These are phyloP conservation scores for Eucalyptus lansdowneana DNA, from an alignment of 345 rosid species.

Conservation along the genomic window DNA sequence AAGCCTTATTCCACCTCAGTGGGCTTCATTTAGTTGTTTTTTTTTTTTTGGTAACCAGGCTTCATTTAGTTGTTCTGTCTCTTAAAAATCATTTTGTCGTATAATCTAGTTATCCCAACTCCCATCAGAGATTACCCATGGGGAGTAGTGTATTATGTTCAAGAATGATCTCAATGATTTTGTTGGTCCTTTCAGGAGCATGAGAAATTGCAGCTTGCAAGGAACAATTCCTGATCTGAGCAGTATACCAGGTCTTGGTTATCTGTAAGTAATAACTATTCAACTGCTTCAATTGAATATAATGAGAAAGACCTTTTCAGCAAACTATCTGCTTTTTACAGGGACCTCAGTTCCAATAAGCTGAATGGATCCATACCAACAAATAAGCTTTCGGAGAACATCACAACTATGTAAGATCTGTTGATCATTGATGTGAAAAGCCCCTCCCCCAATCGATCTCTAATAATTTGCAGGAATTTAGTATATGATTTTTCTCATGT, in stretches of 20 bases:
- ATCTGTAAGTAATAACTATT: conserved; percentile 47
- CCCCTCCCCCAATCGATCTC: neutral
- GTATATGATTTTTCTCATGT: neutral
- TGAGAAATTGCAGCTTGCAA: conserved; percentile 77
- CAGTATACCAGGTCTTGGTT: conserved; percentile 56
- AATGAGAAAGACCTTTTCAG: neutral
- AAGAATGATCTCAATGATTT: neutral
- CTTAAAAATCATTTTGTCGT: neutral
- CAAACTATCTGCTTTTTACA: conserved; percentile 2
- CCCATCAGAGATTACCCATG: neutral
- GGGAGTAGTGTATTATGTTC: neutral
- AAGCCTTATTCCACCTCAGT: neutral
- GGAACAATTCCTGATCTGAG: conserved; percentile 90
- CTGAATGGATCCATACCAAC: conserved; percentile 68
- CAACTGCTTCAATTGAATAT: neutral
- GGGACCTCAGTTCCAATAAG: conserved; percentile 79
- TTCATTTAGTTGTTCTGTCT: neutral
- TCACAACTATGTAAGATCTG: conserved; percentile 78
- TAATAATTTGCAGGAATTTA: neutral
- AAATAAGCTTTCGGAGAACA: conserved; percentile 43
- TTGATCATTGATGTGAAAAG: neutral
- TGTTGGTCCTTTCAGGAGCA: conserved; percentile 54
- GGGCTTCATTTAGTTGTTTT: neutral
- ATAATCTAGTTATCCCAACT: neutral
- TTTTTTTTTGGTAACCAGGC: too few species aligned